Base-by-base conservation (phyloP, 176 grass and related monocot genomes). In the Oryza glaberrima region DNA sequence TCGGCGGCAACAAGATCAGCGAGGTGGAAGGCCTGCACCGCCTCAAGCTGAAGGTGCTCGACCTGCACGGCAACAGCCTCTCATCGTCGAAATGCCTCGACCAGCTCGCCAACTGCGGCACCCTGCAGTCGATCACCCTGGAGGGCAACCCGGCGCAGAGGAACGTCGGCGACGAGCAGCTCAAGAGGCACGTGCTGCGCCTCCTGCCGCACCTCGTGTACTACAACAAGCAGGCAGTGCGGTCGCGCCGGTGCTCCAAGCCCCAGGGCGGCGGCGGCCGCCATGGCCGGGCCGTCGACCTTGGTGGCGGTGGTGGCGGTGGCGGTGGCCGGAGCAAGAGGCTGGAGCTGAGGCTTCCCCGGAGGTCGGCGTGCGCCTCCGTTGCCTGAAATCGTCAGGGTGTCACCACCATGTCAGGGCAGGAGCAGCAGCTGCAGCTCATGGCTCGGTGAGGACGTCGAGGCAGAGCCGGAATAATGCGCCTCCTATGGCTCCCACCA, bases 21-120 rank as follows among this genome's bases (percentile, higher is more conserved):
- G 91, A 92, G 70, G 70, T 92, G 11, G 91, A 92, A 77, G 87
- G 87, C 36, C 81, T 92, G 13, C 87, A 92, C 70, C 79, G 91
- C 7, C 79, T 92, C 47, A 90, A 92, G 76, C 81, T 92, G 69
- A 90, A 81, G 32, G 54, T 87, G 61, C 83, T 92, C 4, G 91
- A 92, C 78, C 44, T 92, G 70, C 45, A 72, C 64, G 49, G 26
- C 64, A 92, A 90, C 38, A 77, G 80, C 22, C 73, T 92, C 47
- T 86, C 90, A 19, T 71, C 82, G 36, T 72, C 86, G 43, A 89
- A 92, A 85, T 74, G 86, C 32, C 73, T 92, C 3, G 58, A 72
- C 22, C 90, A 89, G 66, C 72, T 92, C 22, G 87, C 91, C 25
- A 87, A 92, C 79, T 87, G 89, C 79, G 47, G 61, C 65, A 80